Evolutionary conservation across 768 basidiomycete species (phyloP).

Genomic region (Albatrellus ellisii): DNA sequence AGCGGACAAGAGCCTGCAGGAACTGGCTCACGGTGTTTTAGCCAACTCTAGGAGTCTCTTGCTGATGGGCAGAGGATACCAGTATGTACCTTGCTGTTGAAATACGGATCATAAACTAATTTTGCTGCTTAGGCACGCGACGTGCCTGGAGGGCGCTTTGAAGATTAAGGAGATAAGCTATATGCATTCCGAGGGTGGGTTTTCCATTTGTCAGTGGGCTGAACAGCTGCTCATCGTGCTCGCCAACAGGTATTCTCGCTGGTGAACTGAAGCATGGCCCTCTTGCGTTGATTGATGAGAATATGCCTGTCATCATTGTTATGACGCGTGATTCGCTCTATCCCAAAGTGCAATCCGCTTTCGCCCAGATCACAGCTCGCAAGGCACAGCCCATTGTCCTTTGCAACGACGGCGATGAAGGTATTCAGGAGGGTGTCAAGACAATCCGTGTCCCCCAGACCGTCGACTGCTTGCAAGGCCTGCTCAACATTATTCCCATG

Average conservation of each 20-base stretch:
- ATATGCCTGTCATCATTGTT: constrained; percentile 97
- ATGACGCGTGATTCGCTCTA: constrained; percentile 99
- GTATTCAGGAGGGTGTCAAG: constrained; percentile 59
- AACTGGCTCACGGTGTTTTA: constrained; percentile 68
- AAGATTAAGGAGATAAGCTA: constrained; percentile 99
- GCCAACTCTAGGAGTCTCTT: constrained; percentile 76
- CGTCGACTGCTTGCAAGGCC: constrained; percentile 87
- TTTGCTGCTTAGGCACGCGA: constrained; percentile 53
- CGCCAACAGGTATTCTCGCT: constrained; percentile 69
- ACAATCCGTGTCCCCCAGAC: constrained; percentile 93
- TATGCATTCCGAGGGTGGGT: constrained; percentile 65
- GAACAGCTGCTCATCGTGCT: constrained; percentile 4
- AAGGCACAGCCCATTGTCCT: constrained; percentile 93
- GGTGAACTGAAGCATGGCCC: constrained; percentile 99
- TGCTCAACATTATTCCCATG: constrained; percentile 93
- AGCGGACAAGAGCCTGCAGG: constrained; percentile 62
- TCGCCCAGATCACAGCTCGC: constrained; percentile 93
- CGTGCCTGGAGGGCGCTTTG: constrained; percentile 93
- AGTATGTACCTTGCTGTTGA: constrained; percentile 47
- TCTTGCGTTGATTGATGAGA: constrained; percentile 94
- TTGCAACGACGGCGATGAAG: constrained; percentile 86
- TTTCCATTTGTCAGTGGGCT: neutral
- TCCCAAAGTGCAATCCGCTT: constrained; percentile 95
- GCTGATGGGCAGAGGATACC: constrained; percentile 97
- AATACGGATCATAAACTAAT: neutral